These are phyloP conservation scores for Plasmodium fragile DNA, from an alignment of 169 alveolate species.

Conservation along the genomic window DNA sequence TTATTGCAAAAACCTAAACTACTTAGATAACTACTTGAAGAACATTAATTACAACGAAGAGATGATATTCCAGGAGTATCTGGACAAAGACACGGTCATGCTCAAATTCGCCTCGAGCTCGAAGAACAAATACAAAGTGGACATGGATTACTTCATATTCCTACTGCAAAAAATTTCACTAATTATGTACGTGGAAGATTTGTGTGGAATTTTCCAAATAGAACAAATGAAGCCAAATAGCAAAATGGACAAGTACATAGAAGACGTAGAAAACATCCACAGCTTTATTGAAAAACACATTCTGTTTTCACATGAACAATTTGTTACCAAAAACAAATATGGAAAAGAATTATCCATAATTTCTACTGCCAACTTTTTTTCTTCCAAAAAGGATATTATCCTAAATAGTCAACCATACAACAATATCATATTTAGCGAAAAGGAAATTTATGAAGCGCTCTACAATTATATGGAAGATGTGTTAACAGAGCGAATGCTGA, in stretches of 20 bases:
- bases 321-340: slow-evolving; percentile 23
- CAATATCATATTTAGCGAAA: slow-evolving; percentile 53
- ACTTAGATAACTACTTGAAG: slow-evolving; percentile 14
- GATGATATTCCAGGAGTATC: slow-evolving; percentile 7
- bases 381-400: slow-evolving; percentile 42
- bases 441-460: slow-evolving; percentile 20
- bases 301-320: slow-evolving; percentile 6
- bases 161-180: slow-evolving; percentile 59
- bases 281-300: slow-evolving; percentile 19
- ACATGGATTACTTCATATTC: slow-evolving; percentile 37
- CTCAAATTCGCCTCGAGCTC: not conserved
- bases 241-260: not conserved
- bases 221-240: not conserved
- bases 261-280: not conserved
- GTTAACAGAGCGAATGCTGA: slow-evolving; percentile 33
- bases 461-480: slow-evolving; percentile 27
- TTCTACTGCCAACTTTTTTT: slow-evolving; percentile 31
- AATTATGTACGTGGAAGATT: slow-evolving; percentile 34
- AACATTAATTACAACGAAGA: slow-evolving; percentile 1
- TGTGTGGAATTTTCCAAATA: slow-evolving; percentile 28
- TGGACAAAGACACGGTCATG: not conserved
- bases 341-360: slow-evolving; percentile 33
- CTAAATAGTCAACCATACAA: slow-evolving; percentile 26
- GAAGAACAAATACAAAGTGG: not conserved
- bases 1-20: slow-evolving; percentile 16